phyloP scores from a whole-genome alignment of 768 basidiomycete species.

The Leccinum fibrillosum region DNA sequence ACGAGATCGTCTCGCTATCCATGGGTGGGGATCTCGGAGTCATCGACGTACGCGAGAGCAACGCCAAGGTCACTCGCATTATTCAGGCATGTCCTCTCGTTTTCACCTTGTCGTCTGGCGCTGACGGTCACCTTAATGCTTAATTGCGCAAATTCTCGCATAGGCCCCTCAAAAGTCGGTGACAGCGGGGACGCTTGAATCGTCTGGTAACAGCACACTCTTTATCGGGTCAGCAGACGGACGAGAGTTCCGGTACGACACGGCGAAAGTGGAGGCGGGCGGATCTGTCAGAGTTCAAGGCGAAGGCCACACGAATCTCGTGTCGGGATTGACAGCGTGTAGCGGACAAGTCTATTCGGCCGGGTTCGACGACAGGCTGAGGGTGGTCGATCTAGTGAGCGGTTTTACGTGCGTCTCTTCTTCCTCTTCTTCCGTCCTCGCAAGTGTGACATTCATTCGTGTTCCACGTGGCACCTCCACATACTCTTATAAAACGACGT shows the following conservation, averaged over 20 bases:
- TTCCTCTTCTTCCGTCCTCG: neutral
- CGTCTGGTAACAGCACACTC: constrained; percentile 52
- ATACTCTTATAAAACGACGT: neutral
- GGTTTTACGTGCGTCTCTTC: constrained; percentile 30
- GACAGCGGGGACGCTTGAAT: constrained; percentile 52
- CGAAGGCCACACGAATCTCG: constrained; percentile 64
- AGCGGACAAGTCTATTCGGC: constrained; percentile 59
- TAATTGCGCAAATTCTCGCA: neutral
- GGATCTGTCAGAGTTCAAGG: constrained; percentile 50
- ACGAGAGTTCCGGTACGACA: constrained; percentile 62
- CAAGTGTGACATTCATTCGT: neutral
- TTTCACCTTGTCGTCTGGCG: neutral
- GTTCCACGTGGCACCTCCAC: neutral
- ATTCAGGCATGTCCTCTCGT: constrained; percentile 49
- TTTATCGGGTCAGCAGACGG: constrained; percentile 81
- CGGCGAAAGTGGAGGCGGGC: constrained; percentile 13
- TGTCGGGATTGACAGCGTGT: constrained; percentile 56
- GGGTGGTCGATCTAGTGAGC: constrained; percentile 51
- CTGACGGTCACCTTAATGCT: neutral
- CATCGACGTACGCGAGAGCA: constrained; percentile 66
- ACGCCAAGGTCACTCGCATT: constrained; percentile 56
- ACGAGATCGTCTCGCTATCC: constrained; percentile 78
- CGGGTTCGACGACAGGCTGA: constrained; percentile 78
- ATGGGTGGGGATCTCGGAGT: constrained; percentile 79
- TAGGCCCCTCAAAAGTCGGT: constrained; percentile 83